Percentiles rank a stretch among this genome's conserved stretches.
Evolutionary conservation across 176 grass and related monocot species (phyloP).

Genomic region (bread wheat (Triticum aestivum)): DNA sequence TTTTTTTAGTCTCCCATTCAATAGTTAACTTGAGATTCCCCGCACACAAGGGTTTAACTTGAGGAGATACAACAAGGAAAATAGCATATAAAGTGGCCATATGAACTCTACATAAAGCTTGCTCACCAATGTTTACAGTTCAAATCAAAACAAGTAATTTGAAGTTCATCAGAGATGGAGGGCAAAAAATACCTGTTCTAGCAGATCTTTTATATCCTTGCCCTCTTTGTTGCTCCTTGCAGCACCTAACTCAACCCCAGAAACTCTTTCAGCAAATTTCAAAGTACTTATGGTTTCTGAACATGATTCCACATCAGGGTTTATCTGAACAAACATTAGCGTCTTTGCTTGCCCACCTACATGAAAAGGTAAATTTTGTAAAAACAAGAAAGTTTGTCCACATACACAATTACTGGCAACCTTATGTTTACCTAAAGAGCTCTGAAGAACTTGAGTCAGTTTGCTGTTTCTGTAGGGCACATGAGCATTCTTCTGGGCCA

Average conservation of each 20-base stretch:
- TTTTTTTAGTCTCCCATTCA: background rate
- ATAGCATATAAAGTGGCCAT: background rate
- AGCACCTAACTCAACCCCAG: slow-evolving; percentile 95
- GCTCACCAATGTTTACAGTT: background rate
- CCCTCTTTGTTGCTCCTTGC: slow-evolving; percentile 94
- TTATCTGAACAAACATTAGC: slow-evolving; percentile 98
- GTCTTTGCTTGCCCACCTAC: slow-evolving; percentile 96
- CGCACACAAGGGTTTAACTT: background rate
- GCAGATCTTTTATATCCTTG: slow-evolving; percentile 93
- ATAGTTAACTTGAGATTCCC: background rate
- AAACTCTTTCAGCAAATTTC: slow-evolving; percentile 98
- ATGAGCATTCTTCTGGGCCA: slow-evolving; percentile 79
- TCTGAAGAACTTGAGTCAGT: slow-evolving; percentile 97
- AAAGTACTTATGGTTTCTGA: slow-evolving; percentile 96
- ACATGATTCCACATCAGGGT: slow-evolving; percentile 85
- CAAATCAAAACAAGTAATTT: background rate
- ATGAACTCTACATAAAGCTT: background rate
- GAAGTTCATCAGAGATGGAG: background rate
- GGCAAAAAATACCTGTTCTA: slow-evolving; percentile 69
- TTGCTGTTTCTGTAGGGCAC: slow-evolving; percentile 99
- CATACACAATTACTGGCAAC: background rate
- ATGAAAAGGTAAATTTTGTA: slow-evolving; percentile 25
- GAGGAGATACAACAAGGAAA: background rate
- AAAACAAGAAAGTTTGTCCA: background rate
- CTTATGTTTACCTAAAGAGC: slow-evolving; percentile 81